These are phyloP conservation scores for Tetracladium setigerum DNA, from an alignment of 495 filamentous ascomycete species.

Conservation along the genomic window DNA sequence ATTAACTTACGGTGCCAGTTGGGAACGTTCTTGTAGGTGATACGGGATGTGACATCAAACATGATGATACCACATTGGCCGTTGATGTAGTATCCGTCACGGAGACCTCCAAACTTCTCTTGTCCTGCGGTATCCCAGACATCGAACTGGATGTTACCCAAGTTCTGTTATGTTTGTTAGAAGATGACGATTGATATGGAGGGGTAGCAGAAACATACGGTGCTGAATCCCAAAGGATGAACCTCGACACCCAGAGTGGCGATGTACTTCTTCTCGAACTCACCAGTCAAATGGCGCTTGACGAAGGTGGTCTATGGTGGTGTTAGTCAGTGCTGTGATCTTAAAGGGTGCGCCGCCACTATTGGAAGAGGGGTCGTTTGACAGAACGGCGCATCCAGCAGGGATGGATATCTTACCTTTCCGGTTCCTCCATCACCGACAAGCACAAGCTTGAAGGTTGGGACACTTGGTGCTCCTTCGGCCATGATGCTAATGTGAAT, in stretches of 20 bases:
- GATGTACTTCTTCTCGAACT: constrained; percentile 99
- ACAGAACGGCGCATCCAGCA: constrained; percentile 1
- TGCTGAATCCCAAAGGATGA: constrained; percentile 88
- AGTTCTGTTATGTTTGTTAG: constrained; percentile 55
- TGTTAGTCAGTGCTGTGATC: constrained; percentile 14
- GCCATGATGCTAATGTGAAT: constrained; percentile 50
- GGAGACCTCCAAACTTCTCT: constrained; percentile 99
- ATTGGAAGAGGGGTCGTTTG: not conserved
- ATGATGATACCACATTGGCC: constrained; percentile 99
- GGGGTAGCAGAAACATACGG: constrained; percentile 54
- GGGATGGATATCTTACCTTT: constrained; percentile 62
- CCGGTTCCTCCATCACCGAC: constrained; percentile 99
- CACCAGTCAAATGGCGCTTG: constrained; percentile 98
- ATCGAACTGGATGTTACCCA: constrained; percentile 95
- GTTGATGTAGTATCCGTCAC: constrained; percentile 99
- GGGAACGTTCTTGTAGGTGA: constrained; percentile 99
- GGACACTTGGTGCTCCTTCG: constrained; percentile 30
- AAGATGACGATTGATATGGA: not conserved
- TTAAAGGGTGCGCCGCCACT: constrained; percentile 11
- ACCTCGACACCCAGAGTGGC: constrained; percentile 99
- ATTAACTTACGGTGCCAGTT: constrained; percentile 96
- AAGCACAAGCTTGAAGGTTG: constrained; percentile 99
- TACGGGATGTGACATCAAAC: constrained; percentile 99
- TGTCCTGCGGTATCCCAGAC: constrained; percentile 99
- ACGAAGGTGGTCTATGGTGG: constrained; percentile 90